Evolutionary conservation across 2,329 filamentous ascomycete species (phyloP), one percentile per base, ranked within the genome.

Genomic region (Spiromastix sp.): DNA sequence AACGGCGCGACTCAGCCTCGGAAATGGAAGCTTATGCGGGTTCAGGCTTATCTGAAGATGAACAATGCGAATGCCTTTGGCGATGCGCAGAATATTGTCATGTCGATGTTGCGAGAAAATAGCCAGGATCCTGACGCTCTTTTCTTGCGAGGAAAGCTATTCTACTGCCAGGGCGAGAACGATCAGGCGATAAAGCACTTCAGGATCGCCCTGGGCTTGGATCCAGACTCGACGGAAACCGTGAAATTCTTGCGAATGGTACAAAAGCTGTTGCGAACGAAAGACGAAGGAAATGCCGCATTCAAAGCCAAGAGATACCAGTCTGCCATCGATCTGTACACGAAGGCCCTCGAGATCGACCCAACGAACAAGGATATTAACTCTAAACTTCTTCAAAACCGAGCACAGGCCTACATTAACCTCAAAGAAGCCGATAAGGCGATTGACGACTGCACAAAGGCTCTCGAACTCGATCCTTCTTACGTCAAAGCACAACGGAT

Each of bases 401-500:
- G 91, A 42, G 91, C 91, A 1, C 72, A 93, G 50, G 91, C 85
- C 60, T 76, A 79, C 44, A 78, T 81, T 35, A 61, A 71, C 67
- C 71, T 94, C 35, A 93, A 91, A 71, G 74, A 87, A 48, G 94
- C 79, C 60, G 76, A 81, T 16, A 72, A 74, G 13, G 87, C 91
- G 18, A 81, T 95, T 45, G 69, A 71, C 8, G 91, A 98, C 64
- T 93, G 86, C 57, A 85, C 89, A 45, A 74, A 74, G 42, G 91
- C 91, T 16, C 71, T 94, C 42, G 70, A 75, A 47, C 72, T 96
- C 10, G 91, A 98, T 48, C 77, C 86, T 1, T 67, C 71, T 26
- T 98, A 96, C 64, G 70, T 73, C 49, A 96, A 96, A 67, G 91
- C 89, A 2, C 80, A 84, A 52, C 93, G 91, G 68, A 93, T 89